These are phyloP conservation scores for Scheffersomyces segobiensis DNA, from an alignment of 1,139 yeast genomes.

Conservation along the genomic window DNA sequence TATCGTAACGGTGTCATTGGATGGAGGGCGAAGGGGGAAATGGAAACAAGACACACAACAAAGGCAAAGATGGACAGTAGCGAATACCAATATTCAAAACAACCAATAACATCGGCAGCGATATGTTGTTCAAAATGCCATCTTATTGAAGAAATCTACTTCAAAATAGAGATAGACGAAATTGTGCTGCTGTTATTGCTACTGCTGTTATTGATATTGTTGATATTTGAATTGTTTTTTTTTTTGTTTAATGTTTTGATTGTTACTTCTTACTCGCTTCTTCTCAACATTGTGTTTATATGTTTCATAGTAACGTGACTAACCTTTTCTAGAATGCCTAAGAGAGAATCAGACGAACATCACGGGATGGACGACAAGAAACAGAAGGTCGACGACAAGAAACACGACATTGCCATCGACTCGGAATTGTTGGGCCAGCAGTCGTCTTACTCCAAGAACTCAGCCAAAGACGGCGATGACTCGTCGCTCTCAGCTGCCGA, in stretches of 20 bases:
- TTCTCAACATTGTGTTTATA: background rate
- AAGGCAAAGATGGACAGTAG: background rate
- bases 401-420: slow-evolving; percentile 45
- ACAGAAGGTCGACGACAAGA: slow-evolving; percentile 25
- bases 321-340: slow-evolving; percentile 18
- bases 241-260: slow-evolving; percentile 1
- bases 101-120: background rate
- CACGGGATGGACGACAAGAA: slow-evolving; percentile 21
- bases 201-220: background rate
- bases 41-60: background rate
- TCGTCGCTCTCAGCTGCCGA: slow-evolving; percentile 23
- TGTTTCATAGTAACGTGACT: background rate
- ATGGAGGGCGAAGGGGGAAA: background rate
- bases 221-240: background rate
- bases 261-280: background rate
- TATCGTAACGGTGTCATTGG: background rate
- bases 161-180: background rate
- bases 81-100: background rate
- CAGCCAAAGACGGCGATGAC: slow-evolving; percentile 14
- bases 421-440: slow-evolving; percentile 51
- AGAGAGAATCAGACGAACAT: slow-evolving; percentile 29
- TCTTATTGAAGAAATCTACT: background rate
- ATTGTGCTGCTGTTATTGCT: background rate
- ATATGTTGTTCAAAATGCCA: background rate
- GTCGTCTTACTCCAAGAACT: slow-evolving; percentile 28